phyloP scores from a whole-genome alignment of 441 rosid species.

The Populus hybrid region DNA sequence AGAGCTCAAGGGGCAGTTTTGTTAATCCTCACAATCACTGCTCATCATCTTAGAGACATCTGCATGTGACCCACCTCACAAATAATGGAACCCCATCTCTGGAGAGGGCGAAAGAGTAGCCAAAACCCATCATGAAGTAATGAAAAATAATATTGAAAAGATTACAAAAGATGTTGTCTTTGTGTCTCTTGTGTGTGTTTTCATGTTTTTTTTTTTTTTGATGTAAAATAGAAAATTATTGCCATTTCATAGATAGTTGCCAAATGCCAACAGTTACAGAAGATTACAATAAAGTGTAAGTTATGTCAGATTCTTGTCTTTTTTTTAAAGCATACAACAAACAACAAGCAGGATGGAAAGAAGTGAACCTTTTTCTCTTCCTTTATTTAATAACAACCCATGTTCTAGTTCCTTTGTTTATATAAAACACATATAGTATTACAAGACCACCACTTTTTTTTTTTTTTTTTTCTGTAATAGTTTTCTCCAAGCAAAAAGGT shows the following conservation, averaged over 20 bases:
- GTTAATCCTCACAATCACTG: slow-evolving; percentile 8
- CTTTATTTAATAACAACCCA: slow-evolving; percentile 23
- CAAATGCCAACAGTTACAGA: slow-evolving; percentile 4
- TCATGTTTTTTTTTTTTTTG: background rate
- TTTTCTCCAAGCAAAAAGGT: background rate
- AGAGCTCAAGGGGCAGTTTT: background rate
- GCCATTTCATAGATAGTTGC: background rate
- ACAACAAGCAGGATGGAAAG: background rate
- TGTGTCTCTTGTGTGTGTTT: background rate
- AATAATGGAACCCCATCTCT: slow-evolving; percentile 42
- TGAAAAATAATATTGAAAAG: too few species aligned
- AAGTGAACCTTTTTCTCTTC: slow-evolving; percentile 39
- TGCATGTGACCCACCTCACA: slow-evolving; percentile 57
- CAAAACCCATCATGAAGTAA: too few species aligned
- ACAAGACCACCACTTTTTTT: background rate
- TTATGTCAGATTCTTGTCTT: slow-evolving; percentile 26
- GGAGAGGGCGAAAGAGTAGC: background rate
- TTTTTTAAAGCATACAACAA: slow-evolving; percentile 10
- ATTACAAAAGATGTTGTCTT: too few species aligned
- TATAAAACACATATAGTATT: background rate
- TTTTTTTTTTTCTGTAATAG: slow-evolving; percentile 12
- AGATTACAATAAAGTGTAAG: slow-evolving; percentile 6
- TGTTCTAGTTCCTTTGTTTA: background rate
- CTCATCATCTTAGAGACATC: slow-evolving; percentile 35
- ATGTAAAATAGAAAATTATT: background rate